phyloP scores from a whole-genome alignment of 352 stramenopile species.

The Globisporangium heterothallicum region DNA sequence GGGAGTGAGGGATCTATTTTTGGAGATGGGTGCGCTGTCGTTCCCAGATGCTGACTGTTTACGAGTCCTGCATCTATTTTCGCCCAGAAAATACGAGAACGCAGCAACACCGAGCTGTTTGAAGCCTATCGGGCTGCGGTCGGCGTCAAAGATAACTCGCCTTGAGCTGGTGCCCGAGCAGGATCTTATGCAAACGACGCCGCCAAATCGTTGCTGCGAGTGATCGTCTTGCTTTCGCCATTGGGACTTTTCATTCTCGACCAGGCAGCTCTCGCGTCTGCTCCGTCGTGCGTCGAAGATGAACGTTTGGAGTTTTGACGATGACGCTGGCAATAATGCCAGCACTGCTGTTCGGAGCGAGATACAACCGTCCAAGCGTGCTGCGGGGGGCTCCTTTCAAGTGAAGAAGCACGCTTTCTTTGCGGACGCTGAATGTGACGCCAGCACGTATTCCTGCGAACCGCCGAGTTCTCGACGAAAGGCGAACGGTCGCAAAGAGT shows the following conservation, averaged over 20 bases:
- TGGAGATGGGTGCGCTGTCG: too few relatives aligned
- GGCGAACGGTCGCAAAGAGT: constrained; percentile 14
- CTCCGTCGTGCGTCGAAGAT: not conserved
- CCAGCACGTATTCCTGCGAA: not conserved
- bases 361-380: constrained; percentile 4
- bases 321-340: not conserved
- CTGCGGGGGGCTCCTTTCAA: constrained; percentile 3
- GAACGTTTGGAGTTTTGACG: constrained; percentile 7
- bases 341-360: not conserved
- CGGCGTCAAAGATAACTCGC: too few relatives aligned
- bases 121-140: too few relatives aligned
- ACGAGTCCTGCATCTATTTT: not conserved
- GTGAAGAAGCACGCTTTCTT: constrained; percentile 29
- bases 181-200: too few relatives aligned
- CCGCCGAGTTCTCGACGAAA: constrained; percentile 15
- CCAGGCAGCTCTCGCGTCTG: not conserved
- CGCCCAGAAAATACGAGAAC: constrained; percentile 1
- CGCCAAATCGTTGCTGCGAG: too few relatives aligned
- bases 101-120: too few relatives aligned
- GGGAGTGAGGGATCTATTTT: not conserved
- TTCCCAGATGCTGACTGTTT: not conserved
- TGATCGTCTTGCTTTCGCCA: too few relatives aligned
- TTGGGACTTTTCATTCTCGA: not conserved
- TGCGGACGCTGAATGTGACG: constrained; percentile 9
- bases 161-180: too few relatives aligned